phyloP scores from a whole-genome alignment of 371 early-diverging fungal genomes.

The Mucor plumbeus region DNA sequence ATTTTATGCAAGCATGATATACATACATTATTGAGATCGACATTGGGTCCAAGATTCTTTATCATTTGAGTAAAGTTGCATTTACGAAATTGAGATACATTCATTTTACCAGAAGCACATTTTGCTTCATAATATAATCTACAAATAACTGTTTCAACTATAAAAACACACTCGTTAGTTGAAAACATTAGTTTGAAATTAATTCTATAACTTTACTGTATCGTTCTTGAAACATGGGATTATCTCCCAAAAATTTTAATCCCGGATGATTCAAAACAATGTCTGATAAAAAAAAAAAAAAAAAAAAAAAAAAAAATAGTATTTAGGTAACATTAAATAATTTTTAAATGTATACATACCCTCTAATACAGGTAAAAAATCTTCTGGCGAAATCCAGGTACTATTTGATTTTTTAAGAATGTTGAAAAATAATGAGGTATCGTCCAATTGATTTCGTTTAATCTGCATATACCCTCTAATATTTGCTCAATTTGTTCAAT shows the following conservation, averaged over 20 bases:
- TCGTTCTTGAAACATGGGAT: constrained; percentile 81
- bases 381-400: constrained; percentile 49
- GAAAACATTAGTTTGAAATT: no score
- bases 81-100: constrained; percentile 70
- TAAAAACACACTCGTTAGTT: neutral
- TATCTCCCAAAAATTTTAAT: constrained; percentile 78
- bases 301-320: neutral
- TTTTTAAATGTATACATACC: constrained; percentile 18
- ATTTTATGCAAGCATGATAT: no score
- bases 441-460: constrained; percentile 41
- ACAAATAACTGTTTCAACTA: constrained; percentile 79
- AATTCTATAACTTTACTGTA: constrained; percentile 59
- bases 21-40: constrained; percentile 74
- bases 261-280: constrained; percentile 83
- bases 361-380: constrained; percentile 55
- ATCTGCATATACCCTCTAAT: constrained; percentile 48
- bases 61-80: constrained; percentile 64
- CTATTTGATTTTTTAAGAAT: constrained; percentile 35
- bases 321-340: neutral
- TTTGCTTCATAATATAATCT: constrained; percentile 81
- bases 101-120: constrained; percentile 74
- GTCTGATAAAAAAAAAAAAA: constrained; percentile 34
- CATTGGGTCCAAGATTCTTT: constrained; percentile 64
- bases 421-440: constrained; percentile 47
- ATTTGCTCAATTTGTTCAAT: no score